Base-by-base conservation (phyloP, 1,139 yeast genomes). In the Yamadazyma atmosphaerica region DNA sequence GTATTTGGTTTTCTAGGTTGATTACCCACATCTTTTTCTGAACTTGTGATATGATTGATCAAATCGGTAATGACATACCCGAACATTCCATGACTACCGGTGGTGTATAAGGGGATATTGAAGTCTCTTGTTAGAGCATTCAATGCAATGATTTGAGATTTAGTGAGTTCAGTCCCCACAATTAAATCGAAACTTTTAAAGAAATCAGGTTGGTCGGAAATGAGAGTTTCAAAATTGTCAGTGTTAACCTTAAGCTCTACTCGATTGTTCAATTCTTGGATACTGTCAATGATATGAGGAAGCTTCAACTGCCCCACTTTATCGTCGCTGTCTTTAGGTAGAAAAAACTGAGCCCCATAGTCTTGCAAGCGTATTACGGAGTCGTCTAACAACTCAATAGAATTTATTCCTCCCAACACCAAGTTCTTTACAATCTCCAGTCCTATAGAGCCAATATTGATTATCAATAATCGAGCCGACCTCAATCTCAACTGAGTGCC, bases 341-440 rank as follows among this genome's bases (percentile, higher is more conserved):
- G 56, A 54, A 89, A 88, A 60, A 90, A 89, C 55, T 90, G 95
- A 2, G 85, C 74, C 4, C 82, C 81, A 42, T 86, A 73, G 54
- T 89, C 96, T 30, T 74, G 79, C 29, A 75, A 85, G 1, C 61
- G 55, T 0, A 88, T 79, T 0, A 39, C 47, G 3, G 81, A 65
- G 22, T 65, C 52, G 61, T 92, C 98, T 43, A 84, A 60, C 1
- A 92, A 68, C 18, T 86, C 84, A 26, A 92, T 63, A 1, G 84
- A 68, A 10, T 95, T 95, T 40, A 92, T 70, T 2, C 98, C 98
- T 24, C 96, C 95, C 31, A 92, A 72, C 11, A 87, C 92, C 37
- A 92, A 63, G 60, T 90, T 90, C 61, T 92, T 92, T 30, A 84
- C 82, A 11, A 83, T 73, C 58, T 89, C 97, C 19, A 83, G 79